These are phyloP conservation scores for Russula earlei DNA, from an alignment of 768 basidiomycete genomes.

Conservation along the genomic window DNA sequence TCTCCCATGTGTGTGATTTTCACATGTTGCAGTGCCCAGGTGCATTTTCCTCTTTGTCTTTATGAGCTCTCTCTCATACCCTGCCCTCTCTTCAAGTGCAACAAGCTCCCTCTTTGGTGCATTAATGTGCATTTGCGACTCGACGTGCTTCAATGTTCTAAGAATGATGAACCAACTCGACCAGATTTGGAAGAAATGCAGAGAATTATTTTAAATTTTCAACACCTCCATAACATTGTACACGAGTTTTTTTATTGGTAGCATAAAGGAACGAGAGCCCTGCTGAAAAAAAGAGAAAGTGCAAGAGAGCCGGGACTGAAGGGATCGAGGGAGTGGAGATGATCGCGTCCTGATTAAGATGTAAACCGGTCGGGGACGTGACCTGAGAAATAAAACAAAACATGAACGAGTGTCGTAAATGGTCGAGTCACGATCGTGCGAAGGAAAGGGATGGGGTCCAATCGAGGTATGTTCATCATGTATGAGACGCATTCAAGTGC, in stretches of 20 bases:
- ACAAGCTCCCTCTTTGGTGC: too few species aligned
- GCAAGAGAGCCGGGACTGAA: constrained; percentile 5
- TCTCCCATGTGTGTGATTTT: too few species aligned
- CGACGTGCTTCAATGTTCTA: too few species aligned
- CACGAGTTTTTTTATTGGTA: constrained; percentile 12
- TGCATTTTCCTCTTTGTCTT: too few species aligned
- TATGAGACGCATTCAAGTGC: neutral
- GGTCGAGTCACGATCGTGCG: constrained; percentile 5
- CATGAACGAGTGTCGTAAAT: constrained; percentile 17
- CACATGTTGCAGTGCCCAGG: too few species aligned
- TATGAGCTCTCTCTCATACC: too few species aligned
- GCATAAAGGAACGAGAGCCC: constrained; percentile 8
- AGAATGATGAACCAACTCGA: too few species aligned
- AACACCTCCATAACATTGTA: constrained; percentile 10
- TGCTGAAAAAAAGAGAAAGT: constrained; percentile 9
- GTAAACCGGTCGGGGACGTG: neutral
- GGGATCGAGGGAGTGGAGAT: neutral
- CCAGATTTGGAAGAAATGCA: too few species aligned
- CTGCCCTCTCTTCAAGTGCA: too few species aligned
- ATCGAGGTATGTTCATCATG: neutral
- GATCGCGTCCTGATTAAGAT: constrained; percentile 11
- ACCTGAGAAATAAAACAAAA: constrained; percentile 4
- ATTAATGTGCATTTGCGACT: too few species aligned
- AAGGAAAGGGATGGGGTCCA: neutral
- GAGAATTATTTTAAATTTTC: constrained; percentile 7